These are phyloP conservation scores for Coniophora puteana DNA, from an alignment of 1,284 basidiomycete species.

Conservation along the genomic window DNA sequence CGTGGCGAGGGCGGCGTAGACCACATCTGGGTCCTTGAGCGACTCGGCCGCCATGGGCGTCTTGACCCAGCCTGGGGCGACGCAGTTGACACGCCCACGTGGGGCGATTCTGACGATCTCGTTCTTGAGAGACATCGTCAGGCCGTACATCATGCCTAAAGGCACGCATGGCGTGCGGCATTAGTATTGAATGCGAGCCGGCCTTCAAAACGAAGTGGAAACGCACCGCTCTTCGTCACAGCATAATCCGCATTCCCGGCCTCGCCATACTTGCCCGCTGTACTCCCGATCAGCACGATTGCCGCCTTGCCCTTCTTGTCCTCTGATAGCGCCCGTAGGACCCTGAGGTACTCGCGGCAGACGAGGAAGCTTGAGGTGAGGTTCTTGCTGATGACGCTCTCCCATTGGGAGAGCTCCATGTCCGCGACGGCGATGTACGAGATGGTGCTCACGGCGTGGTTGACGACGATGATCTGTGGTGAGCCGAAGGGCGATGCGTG, in stretches of 20 bases:
- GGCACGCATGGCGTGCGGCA: background rate
- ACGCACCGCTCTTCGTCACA: slow-evolving; percentile 47
- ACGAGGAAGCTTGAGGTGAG: slow-evolving; percentile 64
- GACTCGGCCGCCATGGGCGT: slow-evolving; percentile 55
- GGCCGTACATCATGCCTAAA: slow-evolving; percentile 69
- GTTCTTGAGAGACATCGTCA: slow-evolving; percentile 65
- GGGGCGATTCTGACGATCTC: slow-evolving; percentile 73
- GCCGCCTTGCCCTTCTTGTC: slow-evolving; percentile 44
- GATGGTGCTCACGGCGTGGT: slow-evolving; percentile 55
- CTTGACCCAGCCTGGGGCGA: slow-evolving; percentile 66
- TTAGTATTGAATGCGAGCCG: background rate
- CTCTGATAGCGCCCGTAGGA: slow-evolving; percentile 37
- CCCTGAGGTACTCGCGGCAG: slow-evolving; percentile 50
- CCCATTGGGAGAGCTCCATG: slow-evolving; percentile 65
- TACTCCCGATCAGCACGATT: slow-evolving; percentile 63
- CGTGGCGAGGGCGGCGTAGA: slow-evolving; percentile 64
- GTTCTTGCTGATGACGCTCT: slow-evolving; percentile 54
- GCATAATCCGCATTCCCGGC: slow-evolving; percentile 60
- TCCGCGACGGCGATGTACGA: slow-evolving; percentile 45
- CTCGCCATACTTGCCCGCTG: slow-evolving; percentile 67
- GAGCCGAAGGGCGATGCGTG: slow-evolving; percentile 38
- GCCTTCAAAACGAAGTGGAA: background rate
- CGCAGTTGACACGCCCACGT: slow-evolving; percentile 58
- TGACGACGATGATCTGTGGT: slow-evolving; percentile 53
- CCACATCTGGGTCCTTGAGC: slow-evolving; percentile 36